These are phyloP conservation scores for Aspergillus pseudoterreus DNA, from an alignment of 2,329 filamentous ascomycete species.

Conservation along the genomic window DNA sequence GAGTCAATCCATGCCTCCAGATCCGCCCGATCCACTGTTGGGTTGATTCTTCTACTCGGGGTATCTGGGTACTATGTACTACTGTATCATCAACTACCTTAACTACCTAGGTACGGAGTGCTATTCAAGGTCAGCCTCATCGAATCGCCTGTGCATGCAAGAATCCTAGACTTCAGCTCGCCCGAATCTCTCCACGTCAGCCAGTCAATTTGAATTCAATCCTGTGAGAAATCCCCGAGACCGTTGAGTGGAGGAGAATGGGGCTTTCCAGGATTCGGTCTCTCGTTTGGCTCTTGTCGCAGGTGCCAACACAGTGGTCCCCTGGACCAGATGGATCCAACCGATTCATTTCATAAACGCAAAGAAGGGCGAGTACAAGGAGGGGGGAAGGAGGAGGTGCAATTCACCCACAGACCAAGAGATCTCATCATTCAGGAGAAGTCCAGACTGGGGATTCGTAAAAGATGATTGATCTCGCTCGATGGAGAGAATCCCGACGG, in stretches of 20 bases:
- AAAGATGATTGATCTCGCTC: conserved; percentile 5
- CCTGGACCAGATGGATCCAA: no score
- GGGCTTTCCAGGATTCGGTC: neutral
- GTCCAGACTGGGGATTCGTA: neutral
- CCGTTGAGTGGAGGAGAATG: neutral
- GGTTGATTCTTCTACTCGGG: neutral
- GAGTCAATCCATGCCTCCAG: conserved; percentile 1
- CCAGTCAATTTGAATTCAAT: neutral
- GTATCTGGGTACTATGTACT: neutral
- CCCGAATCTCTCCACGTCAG: no score
- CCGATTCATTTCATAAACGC: no score
- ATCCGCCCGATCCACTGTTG: conserved; percentile 29
- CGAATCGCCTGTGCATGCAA: no score
- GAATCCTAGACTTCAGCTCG: no score
- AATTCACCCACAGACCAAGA: no score
- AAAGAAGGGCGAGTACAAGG: no score
- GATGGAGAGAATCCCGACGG: conserved; percentile 4
- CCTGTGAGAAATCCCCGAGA: neutral
- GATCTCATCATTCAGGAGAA: neutral
- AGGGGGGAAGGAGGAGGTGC: no score
- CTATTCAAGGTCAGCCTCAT: no score
- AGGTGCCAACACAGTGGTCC: neutral
- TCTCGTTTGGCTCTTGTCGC: neutral
- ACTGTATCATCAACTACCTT: no score
- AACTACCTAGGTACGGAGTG: no score